Conservation (phyloP, 257 asterid genomes). For the Solanum rostratum region DNA sequence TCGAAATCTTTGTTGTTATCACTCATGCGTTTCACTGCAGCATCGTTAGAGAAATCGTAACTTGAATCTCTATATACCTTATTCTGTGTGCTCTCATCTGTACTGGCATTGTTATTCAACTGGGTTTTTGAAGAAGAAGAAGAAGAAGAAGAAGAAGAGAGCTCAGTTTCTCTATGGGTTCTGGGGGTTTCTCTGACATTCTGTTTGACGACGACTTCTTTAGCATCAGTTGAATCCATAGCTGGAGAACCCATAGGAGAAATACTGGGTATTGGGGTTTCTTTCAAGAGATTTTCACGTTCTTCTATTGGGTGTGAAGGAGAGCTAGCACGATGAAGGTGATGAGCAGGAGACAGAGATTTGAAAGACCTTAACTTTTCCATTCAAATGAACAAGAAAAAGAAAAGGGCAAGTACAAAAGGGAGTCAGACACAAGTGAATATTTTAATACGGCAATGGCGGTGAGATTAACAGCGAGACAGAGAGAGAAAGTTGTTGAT, state of each 20-base stretch:
- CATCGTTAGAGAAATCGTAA: conserved; percentile 42
- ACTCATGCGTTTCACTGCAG: conserved; percentile 10
- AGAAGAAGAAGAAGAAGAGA: background rate
- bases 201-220: conserved; percentile 10
- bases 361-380: conserved; percentile 23
- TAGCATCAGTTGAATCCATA: background rate
- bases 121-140: background rate
- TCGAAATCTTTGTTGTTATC: conserved; percentile 24
- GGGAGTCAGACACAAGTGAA: background rate
- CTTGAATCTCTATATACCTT: conserved; percentile 28
- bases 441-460: background rate
- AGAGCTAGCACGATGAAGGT: background rate
- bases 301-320: conserved; percentile 9
- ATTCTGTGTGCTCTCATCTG: background rate
- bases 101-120: background rate
- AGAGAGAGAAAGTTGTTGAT: background rate
- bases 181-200: background rate
- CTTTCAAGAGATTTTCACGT: conserved; percentile 11
- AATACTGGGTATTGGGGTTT: background rate
- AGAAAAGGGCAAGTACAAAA: background rate
- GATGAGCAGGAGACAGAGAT: background rate
- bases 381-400: conserved; percentile 1
- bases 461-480: background rate
- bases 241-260: background rate
- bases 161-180: background rate